These are phyloP conservation scores for Chlorociboria aeruginascens DNA, from an alignment of 495 filamentous ascomycete genomes.

Conservation along the genomic window DNA sequence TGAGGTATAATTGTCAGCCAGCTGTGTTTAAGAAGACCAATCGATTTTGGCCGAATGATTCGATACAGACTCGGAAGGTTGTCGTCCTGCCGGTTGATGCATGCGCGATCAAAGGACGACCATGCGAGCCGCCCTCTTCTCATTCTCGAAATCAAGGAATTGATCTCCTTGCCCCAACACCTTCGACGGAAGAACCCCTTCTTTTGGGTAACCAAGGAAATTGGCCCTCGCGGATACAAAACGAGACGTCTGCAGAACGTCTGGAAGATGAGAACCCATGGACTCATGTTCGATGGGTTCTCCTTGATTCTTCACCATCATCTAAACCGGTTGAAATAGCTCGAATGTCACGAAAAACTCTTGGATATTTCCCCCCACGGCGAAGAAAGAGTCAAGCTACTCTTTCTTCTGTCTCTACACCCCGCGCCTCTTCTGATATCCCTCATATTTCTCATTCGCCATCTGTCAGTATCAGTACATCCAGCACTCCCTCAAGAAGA, in stretches of 20 bases:
- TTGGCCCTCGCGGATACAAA: constrained; percentile 5
- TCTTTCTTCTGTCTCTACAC: constrained; percentile 46
- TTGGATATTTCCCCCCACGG: constrained; percentile 87
- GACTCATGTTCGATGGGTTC: constrained; percentile 81
- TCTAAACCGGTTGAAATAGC: constrained; percentile 69
- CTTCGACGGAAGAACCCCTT: constrained; percentile 13
- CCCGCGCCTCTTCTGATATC: constrained; percentile 50
- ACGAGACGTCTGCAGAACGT: constrained; percentile 16
- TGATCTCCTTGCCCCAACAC: constrained; percentile 34
- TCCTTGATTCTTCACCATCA: constrained; percentile 50
- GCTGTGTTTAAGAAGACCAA: constrained; percentile 77
- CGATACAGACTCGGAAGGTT: constrained; percentile 68
- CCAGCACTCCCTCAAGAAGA: constrained; percentile 9
- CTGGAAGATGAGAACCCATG: constrained; percentile 35
- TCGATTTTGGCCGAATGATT: constrained; percentile 86
- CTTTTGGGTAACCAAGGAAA: constrained; percentile 6
- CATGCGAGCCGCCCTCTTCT: constrained; percentile 30
- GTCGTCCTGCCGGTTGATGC: constrained; percentile 83
- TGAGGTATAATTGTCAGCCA: constrained; percentile 75
- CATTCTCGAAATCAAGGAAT: constrained; percentile 23
- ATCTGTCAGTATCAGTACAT: constrained; percentile 17
- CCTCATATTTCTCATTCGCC: constrained; percentile 23
- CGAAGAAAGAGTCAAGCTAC: constrained; percentile 65
- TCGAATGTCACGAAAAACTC: constrained; percentile 62
- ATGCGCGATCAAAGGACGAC: constrained; percentile 71